phyloP scores from a whole-genome alignment of 1,139 yeast genomes.

The Pneumocystis murina region DNA sequence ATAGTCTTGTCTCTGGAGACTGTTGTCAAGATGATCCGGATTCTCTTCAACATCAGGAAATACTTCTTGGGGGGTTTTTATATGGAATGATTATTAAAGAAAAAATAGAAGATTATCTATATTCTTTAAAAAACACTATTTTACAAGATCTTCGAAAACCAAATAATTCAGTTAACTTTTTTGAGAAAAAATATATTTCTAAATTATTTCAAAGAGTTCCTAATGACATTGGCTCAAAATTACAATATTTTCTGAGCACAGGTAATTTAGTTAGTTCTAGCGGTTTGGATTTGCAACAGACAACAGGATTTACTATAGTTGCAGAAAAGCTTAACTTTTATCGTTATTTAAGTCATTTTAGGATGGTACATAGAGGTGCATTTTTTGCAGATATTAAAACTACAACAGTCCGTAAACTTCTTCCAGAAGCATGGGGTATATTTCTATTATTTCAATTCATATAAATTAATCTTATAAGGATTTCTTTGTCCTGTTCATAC shows the following conservation, averaged over 20 bases:
- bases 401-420: conserved; percentile 85
- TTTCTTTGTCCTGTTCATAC: conserved; percentile 98
- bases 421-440: conserved; percentile 93
- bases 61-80: conserved; percentile 84
- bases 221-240: conserved; percentile 86
- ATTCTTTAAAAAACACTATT: conserved; percentile 55
- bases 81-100: conserved; percentile 95
- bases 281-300: conserved; percentile 95
- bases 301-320: conserved; percentile 94
- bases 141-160: conserved; percentile 61
- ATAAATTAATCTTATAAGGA: conserved; percentile 4
- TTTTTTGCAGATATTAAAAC: conserved; percentile 97
- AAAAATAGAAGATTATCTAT: conserved; percentile 84
- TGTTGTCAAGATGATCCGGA: conserved; percentile 97
- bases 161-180: conserved; percentile 57
- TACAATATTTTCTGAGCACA: conserved; percentile 87
- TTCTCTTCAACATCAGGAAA: conserved; percentile 98
- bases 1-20: conserved; percentile 90
- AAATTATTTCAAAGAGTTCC: conserved; percentile 67
- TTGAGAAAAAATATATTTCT: conserved; percentile 67
- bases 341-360: conserved; percentile 89
- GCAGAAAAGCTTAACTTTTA: conserved; percentile 96
- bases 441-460: not conserved
- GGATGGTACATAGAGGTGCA: conserved; percentile 99
- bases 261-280: conserved; percentile 95